Percentiles rank a stretch among this genome's conserved stretches.
Evolutionary conservation across 2,329 filamentous ascomycete genomes (phyloP).

Genomic region (Aureobasidium sp.): DNA sequence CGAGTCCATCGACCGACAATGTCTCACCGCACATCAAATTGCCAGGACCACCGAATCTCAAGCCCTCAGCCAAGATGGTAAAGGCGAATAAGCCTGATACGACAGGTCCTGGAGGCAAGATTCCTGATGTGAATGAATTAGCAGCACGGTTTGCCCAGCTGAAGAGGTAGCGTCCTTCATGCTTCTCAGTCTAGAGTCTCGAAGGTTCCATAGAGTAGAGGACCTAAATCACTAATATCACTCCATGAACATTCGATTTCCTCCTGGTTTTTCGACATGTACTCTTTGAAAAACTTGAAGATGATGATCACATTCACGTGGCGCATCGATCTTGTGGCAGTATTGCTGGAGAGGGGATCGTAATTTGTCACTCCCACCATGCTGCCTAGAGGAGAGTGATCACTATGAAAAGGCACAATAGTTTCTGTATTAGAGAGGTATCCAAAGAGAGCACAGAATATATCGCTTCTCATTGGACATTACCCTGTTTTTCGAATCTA

Average conservation of each 20-base stretch:
- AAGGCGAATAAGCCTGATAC: conserved; percentile 36
- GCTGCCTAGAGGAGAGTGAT: too few species aligned
- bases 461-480: too few species aligned
- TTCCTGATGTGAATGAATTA: conserved; percentile 82
- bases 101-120: conserved; percentile 48
- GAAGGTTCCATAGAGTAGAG: not conserved
- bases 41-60: conserved; percentile 58
- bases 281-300: too few species aligned
- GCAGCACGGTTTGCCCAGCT: conserved; percentile 76
- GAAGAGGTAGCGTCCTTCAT: conserved; percentile 49
- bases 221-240: not conserved
- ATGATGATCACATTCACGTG: too few species aligned
- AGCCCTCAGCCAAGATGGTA: conserved; percentile 47
- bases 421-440: too few species aligned
- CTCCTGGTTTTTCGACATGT: not conserved
- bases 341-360: too few species aligned
- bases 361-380: too few species aligned
- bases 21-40: conserved; percentile 76
- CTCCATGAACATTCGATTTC: not conserved
- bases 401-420: too few species aligned
- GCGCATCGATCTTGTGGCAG: too few species aligned
- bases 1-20: conserved; percentile 84
- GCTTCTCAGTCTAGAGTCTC: not conserved
- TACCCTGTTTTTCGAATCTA: too few species aligned
- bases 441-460: too few species aligned